These are phyloP conservation scores for Leccinum cinnamomeum DNA, from an alignment of 1,284 basidiomycete genomes.

Conservation along the genomic window DNA sequence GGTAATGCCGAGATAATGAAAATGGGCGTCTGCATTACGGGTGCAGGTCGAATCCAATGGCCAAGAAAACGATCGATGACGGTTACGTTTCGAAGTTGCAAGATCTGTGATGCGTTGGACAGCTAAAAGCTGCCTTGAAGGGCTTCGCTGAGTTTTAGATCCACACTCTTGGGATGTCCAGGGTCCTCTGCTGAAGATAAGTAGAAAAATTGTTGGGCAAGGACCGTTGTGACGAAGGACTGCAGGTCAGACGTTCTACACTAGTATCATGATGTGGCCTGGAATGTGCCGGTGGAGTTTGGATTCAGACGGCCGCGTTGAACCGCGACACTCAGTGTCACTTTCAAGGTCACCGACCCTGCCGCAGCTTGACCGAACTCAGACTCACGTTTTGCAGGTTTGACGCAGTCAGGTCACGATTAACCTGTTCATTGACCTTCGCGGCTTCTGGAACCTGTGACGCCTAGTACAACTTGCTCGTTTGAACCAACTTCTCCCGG, in stretches of 20 bases:
- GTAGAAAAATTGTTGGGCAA: background rate
- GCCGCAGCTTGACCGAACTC: background rate
- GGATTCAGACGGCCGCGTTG: constrained; percentile 3
- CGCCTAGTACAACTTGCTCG: background rate
- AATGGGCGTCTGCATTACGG: constrained; percentile 10
- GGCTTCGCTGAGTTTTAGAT: background rate
- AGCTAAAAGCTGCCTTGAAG: background rate
- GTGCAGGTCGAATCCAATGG: constrained; percentile 1
- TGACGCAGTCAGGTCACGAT: background rate
- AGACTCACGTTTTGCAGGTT: constrained; percentile 13
- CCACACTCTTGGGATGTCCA: background rate
- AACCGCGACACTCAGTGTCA: background rate
- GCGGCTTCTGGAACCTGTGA: background rate
- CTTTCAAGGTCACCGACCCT: background rate
- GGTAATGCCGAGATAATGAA: constrained; percentile 16
- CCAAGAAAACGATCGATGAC: background rate
- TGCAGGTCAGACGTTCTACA: background rate
- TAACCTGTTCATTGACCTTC: background rate
- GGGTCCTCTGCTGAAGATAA: background rate
- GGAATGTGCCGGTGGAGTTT: constrained; percentile 4
- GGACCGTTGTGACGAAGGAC: background rate
- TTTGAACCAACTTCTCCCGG: background rate
- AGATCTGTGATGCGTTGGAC: background rate
- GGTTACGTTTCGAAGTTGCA: background rate
- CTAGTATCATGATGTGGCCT: background rate